Evolutionary conservation across 73 alveolate genomes (phyloP).

Genomic region (Paramecium primaurelia): DNA sequence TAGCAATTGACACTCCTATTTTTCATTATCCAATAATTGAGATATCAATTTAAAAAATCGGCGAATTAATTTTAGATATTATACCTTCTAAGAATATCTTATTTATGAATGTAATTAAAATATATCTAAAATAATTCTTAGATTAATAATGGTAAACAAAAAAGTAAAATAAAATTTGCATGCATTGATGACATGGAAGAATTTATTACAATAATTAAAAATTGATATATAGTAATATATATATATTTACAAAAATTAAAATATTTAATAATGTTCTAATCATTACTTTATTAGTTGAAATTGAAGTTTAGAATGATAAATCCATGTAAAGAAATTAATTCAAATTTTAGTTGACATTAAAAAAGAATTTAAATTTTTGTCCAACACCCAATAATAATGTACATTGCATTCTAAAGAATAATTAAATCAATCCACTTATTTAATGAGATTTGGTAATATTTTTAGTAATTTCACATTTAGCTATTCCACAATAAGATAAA

Average conservation of each 20-base stretch:
- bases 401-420: slow-evolving; percentile 3
- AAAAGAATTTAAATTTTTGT: neutral
- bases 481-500: slow-evolving; percentile 26
- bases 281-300: neutral
- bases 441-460: slow-evolving; percentile 24
- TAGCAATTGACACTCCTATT: neutral
- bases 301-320: neutral
- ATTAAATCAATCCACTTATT: neutral
- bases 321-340: neutral
- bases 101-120: neutral
- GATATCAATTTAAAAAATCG: neutral
- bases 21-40: neutral
- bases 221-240: neutral
- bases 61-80: neutral
- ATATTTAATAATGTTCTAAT: neutral
- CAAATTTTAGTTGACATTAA: neutral
- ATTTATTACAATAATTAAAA: neutral
- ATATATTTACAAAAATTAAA: neutral
- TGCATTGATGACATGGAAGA: slow-evolving; percentile 32
- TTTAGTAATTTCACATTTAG: neutral
- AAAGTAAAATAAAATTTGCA: neutral
- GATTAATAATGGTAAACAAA: neutral
- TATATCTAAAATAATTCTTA: neutral
- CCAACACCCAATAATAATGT: neutral
- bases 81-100: neutral